These are phyloP conservation scores for Diaporthe vexans DNA, from an alignment of 2,329 filamentous ascomycete genomes.

Conservation along the genomic window DNA sequence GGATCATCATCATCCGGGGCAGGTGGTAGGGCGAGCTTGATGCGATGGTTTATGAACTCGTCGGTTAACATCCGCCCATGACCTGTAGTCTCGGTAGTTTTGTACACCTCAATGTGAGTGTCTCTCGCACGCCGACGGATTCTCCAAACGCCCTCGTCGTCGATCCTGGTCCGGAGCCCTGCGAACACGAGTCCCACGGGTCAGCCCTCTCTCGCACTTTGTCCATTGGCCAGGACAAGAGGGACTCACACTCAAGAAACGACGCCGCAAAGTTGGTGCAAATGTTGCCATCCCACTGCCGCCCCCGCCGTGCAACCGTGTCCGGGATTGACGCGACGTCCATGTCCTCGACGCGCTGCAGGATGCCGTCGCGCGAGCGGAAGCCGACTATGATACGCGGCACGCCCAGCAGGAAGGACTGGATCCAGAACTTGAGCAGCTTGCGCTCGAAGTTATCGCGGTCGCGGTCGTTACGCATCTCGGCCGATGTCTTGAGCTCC, in stretches of 20 bases:
- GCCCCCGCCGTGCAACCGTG: slow-evolving; percentile 77
- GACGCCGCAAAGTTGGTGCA: slow-evolving; percentile 90
- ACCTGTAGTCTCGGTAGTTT: slow-evolving; percentile 76
- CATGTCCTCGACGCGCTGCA: slow-evolving; percentile 82
- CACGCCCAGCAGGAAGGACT: slow-evolving; percentile 93
- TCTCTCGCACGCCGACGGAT: slow-evolving; percentile 77
- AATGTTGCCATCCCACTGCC: slow-evolving; percentile 89
- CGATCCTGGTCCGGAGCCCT: slow-evolving; percentile 76
- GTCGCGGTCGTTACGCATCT: slow-evolving; percentile 77
- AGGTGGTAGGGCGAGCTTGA: slow-evolving; percentile 61
- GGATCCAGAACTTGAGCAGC: slow-evolving; percentile 95
- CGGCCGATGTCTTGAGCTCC: slow-evolving; percentile 91
- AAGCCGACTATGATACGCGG: slow-evolving; percentile 94
- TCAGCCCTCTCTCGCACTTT: neutral
- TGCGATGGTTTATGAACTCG: slow-evolving; percentile 83
- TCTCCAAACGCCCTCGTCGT: slow-evolving; percentile 84
- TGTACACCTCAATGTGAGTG: slow-evolving; percentile 79
- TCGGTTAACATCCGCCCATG: slow-evolving; percentile 82
- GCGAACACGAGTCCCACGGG: neutral
- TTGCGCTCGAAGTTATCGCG: slow-evolving; percentile 87
- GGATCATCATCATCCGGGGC: slow-evolving; percentile 23
- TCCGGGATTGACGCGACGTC: slow-evolving; percentile 84
- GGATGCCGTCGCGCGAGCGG: slow-evolving; percentile 78
- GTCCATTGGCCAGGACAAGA: neutral
- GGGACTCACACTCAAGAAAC: slow-evolving; percentile 80